These are phyloP conservation scores for Eucalyptus erythrocorys DNA, from an alignment of 345 rosid species.

Conservation along the genomic window DNA sequence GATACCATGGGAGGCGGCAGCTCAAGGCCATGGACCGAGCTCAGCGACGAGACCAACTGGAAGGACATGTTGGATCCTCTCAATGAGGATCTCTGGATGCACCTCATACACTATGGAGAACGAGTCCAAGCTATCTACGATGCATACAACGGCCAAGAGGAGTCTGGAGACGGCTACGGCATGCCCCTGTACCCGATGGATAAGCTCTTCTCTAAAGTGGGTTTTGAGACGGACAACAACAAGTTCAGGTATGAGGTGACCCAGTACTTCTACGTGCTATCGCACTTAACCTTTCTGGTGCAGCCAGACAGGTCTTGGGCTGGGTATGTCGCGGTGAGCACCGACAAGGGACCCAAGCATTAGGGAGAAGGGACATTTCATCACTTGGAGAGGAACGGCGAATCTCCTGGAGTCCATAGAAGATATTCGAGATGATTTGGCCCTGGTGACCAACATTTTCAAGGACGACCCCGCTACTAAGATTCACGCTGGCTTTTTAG, in stretches of 20 bases:
- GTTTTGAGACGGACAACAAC: conserved; percentile 25
- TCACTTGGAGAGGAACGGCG: conserved; percentile 74
- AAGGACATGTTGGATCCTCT: conserved; percentile 46
- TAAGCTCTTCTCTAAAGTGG: conserved; percentile 38
- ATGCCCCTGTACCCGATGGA: conserved; percentile 36
- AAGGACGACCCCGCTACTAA: conserved; percentile 4
- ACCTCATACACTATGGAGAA: too few relatives aligned
- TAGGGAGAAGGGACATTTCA: conserved; percentile 72
- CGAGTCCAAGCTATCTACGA: conserved; percentile 62
- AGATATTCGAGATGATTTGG: conserved; percentile 33
- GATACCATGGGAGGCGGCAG: not conserved
- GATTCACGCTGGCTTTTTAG: conserved; percentile 66
- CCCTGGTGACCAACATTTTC: conserved; percentile 23
- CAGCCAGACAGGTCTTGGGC: conserved; percentile 52
- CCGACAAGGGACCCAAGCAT: conserved; percentile 35
- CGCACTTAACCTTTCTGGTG: not conserved
- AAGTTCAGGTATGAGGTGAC: conserved; percentile 56
- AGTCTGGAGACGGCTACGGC: conserved; percentile 30
- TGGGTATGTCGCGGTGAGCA: conserved; percentile 68
- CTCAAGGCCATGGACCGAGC: conserved; percentile 39
- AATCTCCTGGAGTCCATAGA: conserved; percentile 39
- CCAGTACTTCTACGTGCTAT: conserved; percentile 29
- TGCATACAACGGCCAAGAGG: conserved; percentile 36
- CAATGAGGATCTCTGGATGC: conserved; percentile 53
- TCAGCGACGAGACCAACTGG: conserved; percentile 62